Evolutionary conservation across 2,329 filamentous ascomycete species (phyloP).

Genomic region (Monosporascus sp.): DNA sequence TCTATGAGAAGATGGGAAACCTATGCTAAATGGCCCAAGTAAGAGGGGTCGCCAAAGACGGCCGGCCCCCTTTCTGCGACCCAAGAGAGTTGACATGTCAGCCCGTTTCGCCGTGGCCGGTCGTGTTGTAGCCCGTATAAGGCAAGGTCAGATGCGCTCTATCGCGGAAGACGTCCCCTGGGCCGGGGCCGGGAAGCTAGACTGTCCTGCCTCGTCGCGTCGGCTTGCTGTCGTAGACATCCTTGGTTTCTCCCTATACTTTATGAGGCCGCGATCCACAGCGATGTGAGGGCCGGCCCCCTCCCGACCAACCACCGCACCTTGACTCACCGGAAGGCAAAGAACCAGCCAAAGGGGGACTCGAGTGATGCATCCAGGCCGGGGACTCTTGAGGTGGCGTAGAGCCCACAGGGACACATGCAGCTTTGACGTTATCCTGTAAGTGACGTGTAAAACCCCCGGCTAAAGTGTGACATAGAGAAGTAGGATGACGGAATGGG

Average conservation of each 20-base stretch:
- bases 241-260: not conserved
- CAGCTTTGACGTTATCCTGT: not conserved
- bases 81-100: not conserved
- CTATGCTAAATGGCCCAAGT: not conserved
- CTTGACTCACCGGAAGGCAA: slow-evolving; percentile 11
- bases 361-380: no score
- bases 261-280: not conserved
- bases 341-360: not conserved
- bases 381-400: no score
- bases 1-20: not conserved
- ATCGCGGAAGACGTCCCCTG: not conserved
- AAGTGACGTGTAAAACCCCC: not conserved
- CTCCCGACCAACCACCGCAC: slow-evolving; percentile 10
- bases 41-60: not conserved
- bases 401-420: not conserved
- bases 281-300: slow-evolving; percentile 4
- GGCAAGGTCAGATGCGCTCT: not conserved
- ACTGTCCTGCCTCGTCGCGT: not conserved
- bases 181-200: not conserved
- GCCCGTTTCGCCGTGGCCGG: not conserved
- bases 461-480: not conserved
- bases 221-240: not conserved
- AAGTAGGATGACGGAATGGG: not conserved
- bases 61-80: not conserved
- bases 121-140: not conserved